Base-by-base conservation (phyloP, 352 stramenopile species). In the Pythium chondricola region DNA sequence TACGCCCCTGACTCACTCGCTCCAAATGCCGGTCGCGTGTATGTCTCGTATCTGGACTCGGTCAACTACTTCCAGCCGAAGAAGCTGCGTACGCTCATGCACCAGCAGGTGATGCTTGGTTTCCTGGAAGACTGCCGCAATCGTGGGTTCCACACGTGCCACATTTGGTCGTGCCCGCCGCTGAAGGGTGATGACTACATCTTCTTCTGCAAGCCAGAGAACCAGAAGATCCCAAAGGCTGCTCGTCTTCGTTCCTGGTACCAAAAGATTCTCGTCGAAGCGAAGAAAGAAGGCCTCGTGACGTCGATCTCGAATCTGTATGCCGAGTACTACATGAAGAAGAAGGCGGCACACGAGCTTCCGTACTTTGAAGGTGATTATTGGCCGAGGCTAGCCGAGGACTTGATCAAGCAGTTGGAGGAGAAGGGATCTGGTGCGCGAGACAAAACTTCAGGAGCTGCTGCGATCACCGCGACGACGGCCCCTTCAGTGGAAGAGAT, bases 301-400 rank as follows among this genome's bases (percentile, higher is more conserved):
- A 69, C 74, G 31, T 91, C 81, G 21, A 85, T 92, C 10, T 91
- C 77, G 18, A 92, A 93, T 38, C 46, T 93, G 33, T 93, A 92
- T 52, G 80, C 83, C 21, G 83, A 92, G 49, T 92, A 94, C 36
- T 94, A 92, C 40, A 61, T 90, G 57, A 91, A 91, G 58, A 90
- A 90, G 63, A 94, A 92, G 53, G 68, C 74, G 16, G 83, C 83
- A 1, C 74, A 90, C 26, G 81, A 95, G 32, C 52, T 99, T 35
- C 97, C 97, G 6, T 99, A 99, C 67, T 98, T 99, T 67, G 96
- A 99, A 67, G 97, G 97, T 17, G 96, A 99, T 57, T 99, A 99
- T 57, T 99, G 97, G 89, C 95, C 95, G 7, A 89, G 93, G 20
- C 91, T 99, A 27, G 94, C 96, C 2, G 97, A 99, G 54, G 97